A percentile compares a stretch with the other conserved stretches of the same genome.
phyloP scores from a whole-genome alignment of 2,329 filamentous ascomycete genomes.

The Pezicula rhizophila region DNA sequence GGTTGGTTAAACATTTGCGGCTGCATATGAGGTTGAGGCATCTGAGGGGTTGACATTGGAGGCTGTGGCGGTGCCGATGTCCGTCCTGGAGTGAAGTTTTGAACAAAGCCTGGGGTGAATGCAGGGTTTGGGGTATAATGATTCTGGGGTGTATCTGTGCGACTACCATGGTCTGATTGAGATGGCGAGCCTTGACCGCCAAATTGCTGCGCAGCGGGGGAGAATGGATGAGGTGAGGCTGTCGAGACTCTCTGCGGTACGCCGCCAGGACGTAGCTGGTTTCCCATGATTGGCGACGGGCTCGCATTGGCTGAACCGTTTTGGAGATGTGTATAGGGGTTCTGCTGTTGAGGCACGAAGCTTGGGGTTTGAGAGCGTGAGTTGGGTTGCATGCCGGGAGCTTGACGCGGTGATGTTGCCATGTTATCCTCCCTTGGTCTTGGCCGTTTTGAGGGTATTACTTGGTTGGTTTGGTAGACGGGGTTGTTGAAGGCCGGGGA shows the following conservation, averaged over 20 bases:
- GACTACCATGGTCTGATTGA: conserved; percentile 65
- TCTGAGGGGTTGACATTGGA: conserved; percentile 44
- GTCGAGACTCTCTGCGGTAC: conserved; percentile 81
- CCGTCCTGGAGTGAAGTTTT: conserved; percentile 50
- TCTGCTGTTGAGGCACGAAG: conserved; percentile 54
- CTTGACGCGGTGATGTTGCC: conserved; percentile 73
- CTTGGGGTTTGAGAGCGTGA: conserved; percentile 90
- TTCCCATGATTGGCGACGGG: conserved; percentile 87
- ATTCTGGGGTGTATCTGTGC: conserved; percentile 64
- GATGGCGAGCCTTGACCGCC: conserved; percentile 68
- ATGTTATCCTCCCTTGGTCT: conserved; percentile 78
- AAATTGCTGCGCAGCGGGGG: conserved; percentile 68
- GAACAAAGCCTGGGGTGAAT: conserved; percentile 54
- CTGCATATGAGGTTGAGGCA: conserved; percentile 33
- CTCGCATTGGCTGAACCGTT: conserved; percentile 78
- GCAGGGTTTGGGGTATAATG: conserved; percentile 58
- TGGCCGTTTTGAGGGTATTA: conserved; percentile 85
- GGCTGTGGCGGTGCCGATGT: conserved; percentile 48
- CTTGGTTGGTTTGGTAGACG: conserved; percentile 75
- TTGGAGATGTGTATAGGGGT: conserved; percentile 76
- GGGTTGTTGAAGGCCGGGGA: conserved; percentile 74
- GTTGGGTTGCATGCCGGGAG: conserved; percentile 65
- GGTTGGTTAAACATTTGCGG: conserved; percentile 25
- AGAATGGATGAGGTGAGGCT: conserved; percentile 87
- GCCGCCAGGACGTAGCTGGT: conserved; percentile 65